phyloP scores from a whole-genome alignment of 305 asterid genomes.

The Fraxinus paxiana region DNA sequence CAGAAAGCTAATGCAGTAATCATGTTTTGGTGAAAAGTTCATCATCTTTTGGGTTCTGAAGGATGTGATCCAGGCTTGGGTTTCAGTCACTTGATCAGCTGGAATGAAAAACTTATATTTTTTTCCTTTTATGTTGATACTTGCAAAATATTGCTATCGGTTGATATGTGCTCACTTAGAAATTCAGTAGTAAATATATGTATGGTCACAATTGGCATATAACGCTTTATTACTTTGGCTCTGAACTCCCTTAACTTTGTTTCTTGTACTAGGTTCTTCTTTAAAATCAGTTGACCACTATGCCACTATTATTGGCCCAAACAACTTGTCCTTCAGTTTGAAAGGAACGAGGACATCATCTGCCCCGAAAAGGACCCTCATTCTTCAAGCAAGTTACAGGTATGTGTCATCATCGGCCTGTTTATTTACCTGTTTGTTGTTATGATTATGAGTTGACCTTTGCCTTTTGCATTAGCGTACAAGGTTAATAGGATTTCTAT shows the following conservation, averaged over 20 bases:
- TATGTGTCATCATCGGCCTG: slow-evolving; percentile 20
- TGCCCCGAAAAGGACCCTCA: slow-evolving; percentile 40
- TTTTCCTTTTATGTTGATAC: not conserved
- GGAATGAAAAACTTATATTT: slow-evolving; percentile 6
- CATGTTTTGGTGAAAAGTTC: not conserved
- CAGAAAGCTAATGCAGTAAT: not conserved
- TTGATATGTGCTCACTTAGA: slow-evolving; percentile 14
- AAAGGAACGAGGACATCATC: slow-evolving; percentile 43
- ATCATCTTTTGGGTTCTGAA: not conserved
- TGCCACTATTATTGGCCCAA: slow-evolving; percentile 27
- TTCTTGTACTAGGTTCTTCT: slow-evolving; percentile 39
- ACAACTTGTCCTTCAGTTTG: slow-evolving; percentile 46
- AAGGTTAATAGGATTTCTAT: not conserved
- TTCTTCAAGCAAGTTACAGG: slow-evolving; percentile 66
- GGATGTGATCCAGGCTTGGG: not conserved
- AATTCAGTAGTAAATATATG: not conserved
- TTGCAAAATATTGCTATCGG: not conserved
- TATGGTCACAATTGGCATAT: not conserved
- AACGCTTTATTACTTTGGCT: not conserved
- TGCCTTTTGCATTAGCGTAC: not conserved
- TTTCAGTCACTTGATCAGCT: not conserved
- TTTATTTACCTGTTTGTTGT: not conserved
- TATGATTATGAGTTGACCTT: slow-evolving; percentile 1
- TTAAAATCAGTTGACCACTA: slow-evolving; percentile 46
- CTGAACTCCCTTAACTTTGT: not conserved